A percentile compares a stretch with the other conserved stretches of the same genome.
phyloP scores from a whole-genome alignment of 2,329 filamentous ascomycete species.

The Fusarium sororula region DNA sequence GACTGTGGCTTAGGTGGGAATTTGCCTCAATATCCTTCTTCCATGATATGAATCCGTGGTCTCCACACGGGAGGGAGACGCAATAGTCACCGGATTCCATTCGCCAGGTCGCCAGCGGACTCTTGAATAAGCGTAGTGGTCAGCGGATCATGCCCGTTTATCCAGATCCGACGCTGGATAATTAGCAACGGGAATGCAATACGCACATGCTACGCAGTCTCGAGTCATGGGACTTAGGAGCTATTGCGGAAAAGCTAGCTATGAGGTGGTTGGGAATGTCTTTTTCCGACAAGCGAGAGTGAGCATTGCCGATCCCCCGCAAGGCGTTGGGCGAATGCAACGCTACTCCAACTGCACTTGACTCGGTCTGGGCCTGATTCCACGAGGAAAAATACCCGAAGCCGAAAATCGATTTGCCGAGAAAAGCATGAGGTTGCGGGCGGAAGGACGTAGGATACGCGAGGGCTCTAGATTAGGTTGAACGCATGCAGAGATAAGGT shows the following conservation, averaged over 20 bases:
- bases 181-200: background rate
- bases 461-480: background rate
- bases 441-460: background rate
- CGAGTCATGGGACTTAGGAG: too few species aligned
- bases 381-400: background rate
- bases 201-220: background rate
- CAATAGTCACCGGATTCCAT: background rate
- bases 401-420: background rate
- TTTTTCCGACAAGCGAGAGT: conserved; percentile 12
- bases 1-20: background rate
- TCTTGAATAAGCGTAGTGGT: background rate
- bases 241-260: background rate
- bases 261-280: background rate
- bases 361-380: background rate
- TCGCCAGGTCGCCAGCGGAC: background rate
- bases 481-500: background rate
- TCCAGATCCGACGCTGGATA: background rate
- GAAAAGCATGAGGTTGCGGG: background rate
- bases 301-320: conserved; percentile 17
- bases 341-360: background rate
- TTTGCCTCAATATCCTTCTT: background rate
- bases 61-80: background rate
- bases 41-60: background rate
- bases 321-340: background rate
- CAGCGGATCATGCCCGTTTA: background rate